A percentile compares a stretch with the other conserved stretches of the same genome.
Evolutionary conservation across 805 yeast species (phyloP).

Genomic region (Metschnikowia hibisci): DNA sequence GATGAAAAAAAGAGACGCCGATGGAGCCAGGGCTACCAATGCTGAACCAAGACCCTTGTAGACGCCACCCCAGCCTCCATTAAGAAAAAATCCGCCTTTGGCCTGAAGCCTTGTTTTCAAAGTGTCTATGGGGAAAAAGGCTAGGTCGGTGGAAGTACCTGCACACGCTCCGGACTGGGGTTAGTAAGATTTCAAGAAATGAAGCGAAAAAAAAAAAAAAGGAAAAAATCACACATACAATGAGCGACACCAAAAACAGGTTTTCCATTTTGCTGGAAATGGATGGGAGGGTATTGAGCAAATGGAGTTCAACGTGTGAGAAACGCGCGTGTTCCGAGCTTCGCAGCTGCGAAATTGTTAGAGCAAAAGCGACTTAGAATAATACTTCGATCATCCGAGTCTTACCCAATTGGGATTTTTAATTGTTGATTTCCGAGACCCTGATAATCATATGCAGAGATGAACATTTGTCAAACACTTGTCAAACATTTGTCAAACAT

Average conservation of each 20-base stretch:
- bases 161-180: conserved; percentile 83
- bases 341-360: conserved; percentile 2
- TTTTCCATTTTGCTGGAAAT: conserved; percentile 22
- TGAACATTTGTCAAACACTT: too few relatives aligned
- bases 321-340: neutral
- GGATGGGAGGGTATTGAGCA: neutral
- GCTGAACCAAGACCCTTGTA: conserved; percentile 92
- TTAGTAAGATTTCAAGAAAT: conserved; percentile 16
- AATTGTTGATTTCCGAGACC: neutral
- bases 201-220: too few relatives aligned
- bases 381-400: too few relatives aligned
- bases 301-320: neutral
- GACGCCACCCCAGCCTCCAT: conserved; percentile 92
- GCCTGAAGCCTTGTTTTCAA: conserved; percentile 93
- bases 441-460: too few relatives aligned
- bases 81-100: conserved; percentile 84
- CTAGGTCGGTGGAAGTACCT: conserved; percentile 92
- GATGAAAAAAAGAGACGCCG: conserved; percentile 46
- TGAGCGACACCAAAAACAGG: conserved; percentile 29
- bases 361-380: too few relatives aligned
- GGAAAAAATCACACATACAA: conserved; percentile 24
- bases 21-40: conserved; percentile 91
- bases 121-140: conserved; percentile 95
- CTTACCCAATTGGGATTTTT: too few relatives aligned
- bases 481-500: too few relatives aligned